Conservation (phyloP, 176 grass and related monocot species). For the Oryza australiensis region DNA sequence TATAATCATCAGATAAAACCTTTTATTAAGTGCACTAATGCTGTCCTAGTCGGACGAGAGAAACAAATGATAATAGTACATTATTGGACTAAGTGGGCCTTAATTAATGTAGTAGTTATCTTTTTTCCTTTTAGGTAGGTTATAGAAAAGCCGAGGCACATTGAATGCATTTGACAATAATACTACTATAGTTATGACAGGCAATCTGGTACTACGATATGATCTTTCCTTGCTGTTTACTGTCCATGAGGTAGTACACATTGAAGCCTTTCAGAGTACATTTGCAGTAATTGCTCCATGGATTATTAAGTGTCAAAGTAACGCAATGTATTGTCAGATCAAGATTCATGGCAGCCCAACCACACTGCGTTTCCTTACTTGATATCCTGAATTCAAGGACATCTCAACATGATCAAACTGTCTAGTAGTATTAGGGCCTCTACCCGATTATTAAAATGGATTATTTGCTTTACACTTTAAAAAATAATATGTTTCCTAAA, state of each 20-base stretch:
- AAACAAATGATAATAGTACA: constrained; percentile 1
- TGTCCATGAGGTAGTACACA: not conserved
- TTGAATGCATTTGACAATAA: constrained; percentile 40
- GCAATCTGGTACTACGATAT: constrained; percentile 15
- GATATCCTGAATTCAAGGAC: not conserved
- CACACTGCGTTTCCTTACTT: not conserved
- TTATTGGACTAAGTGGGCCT: constrained; percentile 30
- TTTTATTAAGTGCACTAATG: constrained; percentile 11
- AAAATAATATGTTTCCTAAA: too few relatives aligned
- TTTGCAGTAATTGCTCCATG: constrained; percentile 31
- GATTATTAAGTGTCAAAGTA: not conserved
- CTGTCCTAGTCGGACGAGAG: not conserved
- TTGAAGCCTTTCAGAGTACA: constrained; percentile 24
- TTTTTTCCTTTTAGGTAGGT: constrained; percentile 29
- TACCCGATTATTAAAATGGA: too few relatives aligned
- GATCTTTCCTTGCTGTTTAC: constrained; percentile 4
- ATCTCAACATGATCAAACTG: not conserved
- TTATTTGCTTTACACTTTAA: too few relatives aligned
- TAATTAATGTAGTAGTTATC: not conserved
- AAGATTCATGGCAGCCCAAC: not conserved
- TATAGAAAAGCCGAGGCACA: constrained; percentile 15
- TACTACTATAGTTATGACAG: constrained; percentile 17
- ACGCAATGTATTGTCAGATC: not conserved
- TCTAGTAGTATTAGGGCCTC: not conserved
- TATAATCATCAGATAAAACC: not conserved